Evolutionary conservation across 768 basidiomycete genomes (phyloP), one percentile per base, ranked within the genome.

Genomic region (Termitomyces sp.): DNA sequence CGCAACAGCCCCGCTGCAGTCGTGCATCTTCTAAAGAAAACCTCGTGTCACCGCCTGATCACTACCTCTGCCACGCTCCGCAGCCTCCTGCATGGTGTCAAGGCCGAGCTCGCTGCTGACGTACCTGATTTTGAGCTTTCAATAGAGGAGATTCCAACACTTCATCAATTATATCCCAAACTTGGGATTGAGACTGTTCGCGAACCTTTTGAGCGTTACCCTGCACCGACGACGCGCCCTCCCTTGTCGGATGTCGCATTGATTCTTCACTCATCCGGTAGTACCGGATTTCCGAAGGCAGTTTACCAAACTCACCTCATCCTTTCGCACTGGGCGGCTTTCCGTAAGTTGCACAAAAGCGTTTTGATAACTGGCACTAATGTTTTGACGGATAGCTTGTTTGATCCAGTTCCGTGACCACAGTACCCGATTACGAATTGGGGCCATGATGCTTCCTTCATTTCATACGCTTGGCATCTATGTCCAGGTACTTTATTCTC

Each of bases 181-280:
- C 59, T 64, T 4, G 63, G 63, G 16, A 21, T 11, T 0, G 63
- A 63, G 49, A 61, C 34, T 3, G 23, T 32, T 0, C 19, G 55
- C n/a, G 58, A 63, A 40, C 27, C 62, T 23, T 61, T 61, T n/a
- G 41, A 58, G 23, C 42, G 12, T 11, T 62, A 61, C 40, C 61
- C 61, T 11, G 4, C 35, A 12, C 55, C 61, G 8, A 3, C 23
- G 17, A 23, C 30, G 7, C 30, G 42, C 10, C 59, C 46, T 35
- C 52, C 64, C 0, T 16, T 17, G 12, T 34, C 52, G 1, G 59
- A 71, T 11, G 65, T 60, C 17, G 35, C 68, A 7, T 35, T 62
- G n/a, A 54, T 64, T 30, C 52, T 75, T 3, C 73, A 76, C 52
- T 77, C 76, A 0, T 75, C 76, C 0, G 74, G 75, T 12, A 75